These are phyloP conservation scores for Epichloe typhina DNA, from an alignment of 2,329 filamentous ascomycete genomes.

Conservation along the genomic window DNA sequence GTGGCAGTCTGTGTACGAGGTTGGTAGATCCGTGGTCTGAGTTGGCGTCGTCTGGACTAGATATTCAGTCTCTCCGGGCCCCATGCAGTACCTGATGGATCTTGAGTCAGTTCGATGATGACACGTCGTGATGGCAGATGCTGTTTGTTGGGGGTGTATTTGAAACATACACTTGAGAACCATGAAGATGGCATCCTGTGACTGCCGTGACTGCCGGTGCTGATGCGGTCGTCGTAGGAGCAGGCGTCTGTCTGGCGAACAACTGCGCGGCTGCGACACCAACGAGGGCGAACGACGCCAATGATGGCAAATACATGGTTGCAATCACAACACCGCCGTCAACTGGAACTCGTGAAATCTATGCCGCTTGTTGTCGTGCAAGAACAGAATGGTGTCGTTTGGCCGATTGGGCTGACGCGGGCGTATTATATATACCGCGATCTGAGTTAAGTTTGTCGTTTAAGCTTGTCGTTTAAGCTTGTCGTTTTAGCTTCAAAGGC, in stretches of 20 bases:
- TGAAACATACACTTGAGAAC: slow-evolving; percentile 21
- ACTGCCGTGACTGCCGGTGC: slow-evolving; percentile 22
- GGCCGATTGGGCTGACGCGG: not conserved
- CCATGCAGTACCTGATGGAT: slow-evolving; percentile 29
- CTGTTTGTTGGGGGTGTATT: not conserved
- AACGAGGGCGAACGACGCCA: not conserved
- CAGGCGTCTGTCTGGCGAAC: slow-evolving; percentile 19
- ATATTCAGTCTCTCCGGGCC: slow-evolving; percentile 26
- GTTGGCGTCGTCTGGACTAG: slow-evolving; percentile 34
- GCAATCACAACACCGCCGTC: not conserved
- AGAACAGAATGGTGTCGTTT: not conserved
- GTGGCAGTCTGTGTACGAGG: slow-evolving; percentile 53
- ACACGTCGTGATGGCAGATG: not conserved
- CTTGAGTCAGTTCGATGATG: not conserved
- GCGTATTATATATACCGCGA: not conserved
- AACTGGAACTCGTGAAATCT: not conserved
- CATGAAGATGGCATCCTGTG: slow-evolving; percentile 30
- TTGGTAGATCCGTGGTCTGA: slow-evolving; percentile 40
- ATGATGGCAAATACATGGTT: slow-evolving; percentile 1
- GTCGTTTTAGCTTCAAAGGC: slow-evolving; percentile 1
- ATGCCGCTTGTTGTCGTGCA: not conserved
- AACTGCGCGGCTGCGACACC: slow-evolving; percentile 10
- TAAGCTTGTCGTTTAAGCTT: slow-evolving; percentile 2
- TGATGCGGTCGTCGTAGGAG: slow-evolving; percentile 13
- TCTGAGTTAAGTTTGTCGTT: not conserved